Evolutionary conservation across 148 eudicot genomes (phyloP).

Genomic region (Euryodendron excelsum): DNA sequence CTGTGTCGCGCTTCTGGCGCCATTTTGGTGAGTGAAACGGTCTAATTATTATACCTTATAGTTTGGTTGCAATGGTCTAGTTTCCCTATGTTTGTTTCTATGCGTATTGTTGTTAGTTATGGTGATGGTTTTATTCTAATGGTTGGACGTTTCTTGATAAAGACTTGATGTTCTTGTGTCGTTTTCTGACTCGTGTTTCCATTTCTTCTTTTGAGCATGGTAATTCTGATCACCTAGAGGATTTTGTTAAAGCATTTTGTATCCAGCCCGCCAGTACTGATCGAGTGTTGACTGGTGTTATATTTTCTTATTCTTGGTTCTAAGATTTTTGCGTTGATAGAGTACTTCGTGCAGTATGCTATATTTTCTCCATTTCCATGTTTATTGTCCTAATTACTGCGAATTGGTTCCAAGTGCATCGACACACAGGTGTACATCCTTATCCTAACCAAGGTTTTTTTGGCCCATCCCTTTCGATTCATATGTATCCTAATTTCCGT

Average conservation of each 20-base stretch:
- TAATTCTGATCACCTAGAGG: not conserved
- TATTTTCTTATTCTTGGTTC: constrained; percentile 45
- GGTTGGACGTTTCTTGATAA: too few relatives aligned
- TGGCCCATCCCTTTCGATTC: too few relatives aligned
- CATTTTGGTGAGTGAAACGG: constrained; percentile 48
- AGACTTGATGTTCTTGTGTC: not conserved
- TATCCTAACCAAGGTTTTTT: too few relatives aligned
- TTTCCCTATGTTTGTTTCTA: not conserved
- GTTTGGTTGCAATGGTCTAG: not conserved
- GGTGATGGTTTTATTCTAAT: not conserved
- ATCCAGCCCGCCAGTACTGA: not conserved
- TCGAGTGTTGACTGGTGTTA: constrained; percentile 53
- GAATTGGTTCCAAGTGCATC: not conserved
- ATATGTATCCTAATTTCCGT: too few relatives aligned
- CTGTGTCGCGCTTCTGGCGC: constrained; percentile 62
- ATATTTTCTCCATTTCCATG: not conserved
- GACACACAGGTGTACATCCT: not conserved
- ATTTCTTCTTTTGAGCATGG: not conserved
- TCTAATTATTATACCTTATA: not conserved
- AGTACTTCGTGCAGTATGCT: not conserved
- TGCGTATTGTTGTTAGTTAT: not conserved
- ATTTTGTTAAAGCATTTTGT: not conserved
- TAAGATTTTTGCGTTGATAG: not conserved
- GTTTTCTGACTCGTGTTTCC: not conserved
- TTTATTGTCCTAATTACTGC: not conserved